Conservation (phyloP, 805 yeast species). For the Ogataea neopini region DNA sequence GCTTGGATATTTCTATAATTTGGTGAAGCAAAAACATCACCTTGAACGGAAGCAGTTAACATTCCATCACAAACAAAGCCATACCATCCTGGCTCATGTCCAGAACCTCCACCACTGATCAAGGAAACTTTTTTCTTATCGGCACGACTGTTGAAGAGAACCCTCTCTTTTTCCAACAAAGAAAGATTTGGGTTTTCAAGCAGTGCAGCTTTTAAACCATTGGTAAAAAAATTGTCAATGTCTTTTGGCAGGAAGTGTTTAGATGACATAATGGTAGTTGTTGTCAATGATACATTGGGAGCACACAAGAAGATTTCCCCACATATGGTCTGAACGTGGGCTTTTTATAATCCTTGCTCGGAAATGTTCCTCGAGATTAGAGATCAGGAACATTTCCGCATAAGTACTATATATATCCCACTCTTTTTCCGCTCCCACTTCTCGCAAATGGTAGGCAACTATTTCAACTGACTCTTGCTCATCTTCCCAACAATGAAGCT, state of each 20-base stretch:
- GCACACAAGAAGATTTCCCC: background rate
- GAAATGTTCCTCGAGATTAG: background rate
- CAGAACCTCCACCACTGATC: slow-evolving; percentile 45
- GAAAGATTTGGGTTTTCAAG: slow-evolving; percentile 40
- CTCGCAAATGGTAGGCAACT: too few relatives aligned
- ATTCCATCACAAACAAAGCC: slow-evolving; percentile 42
- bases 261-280: slow-evolving; percentile 30
- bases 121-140: slow-evolving; percentile 33
- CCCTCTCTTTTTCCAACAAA: slow-evolving; percentile 40
- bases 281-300: background rate
- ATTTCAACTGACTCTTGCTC: too few relatives aligned
- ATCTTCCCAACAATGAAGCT: slow-evolving; percentile 27
- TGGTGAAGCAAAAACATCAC: slow-evolving; percentile 45
- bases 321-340: background rate
- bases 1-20: slow-evolving; percentile 40
- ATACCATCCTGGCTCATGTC: slow-evolving; percentile 45
- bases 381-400: slow-evolving; percentile 6
- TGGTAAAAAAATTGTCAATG: slow-evolving; percentile 36
- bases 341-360: background rate
- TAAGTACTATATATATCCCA: background rate
- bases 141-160: slow-evolving; percentile 37
- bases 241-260: slow-evolving; percentile 45
- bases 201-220: slow-evolving; percentile 41
- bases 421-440: background rate
- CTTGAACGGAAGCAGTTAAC: slow-evolving; percentile 43